phyloP scores from a whole-genome alignment of 345 rosid genomes.

The Noccaea bulbosa region DNA sequence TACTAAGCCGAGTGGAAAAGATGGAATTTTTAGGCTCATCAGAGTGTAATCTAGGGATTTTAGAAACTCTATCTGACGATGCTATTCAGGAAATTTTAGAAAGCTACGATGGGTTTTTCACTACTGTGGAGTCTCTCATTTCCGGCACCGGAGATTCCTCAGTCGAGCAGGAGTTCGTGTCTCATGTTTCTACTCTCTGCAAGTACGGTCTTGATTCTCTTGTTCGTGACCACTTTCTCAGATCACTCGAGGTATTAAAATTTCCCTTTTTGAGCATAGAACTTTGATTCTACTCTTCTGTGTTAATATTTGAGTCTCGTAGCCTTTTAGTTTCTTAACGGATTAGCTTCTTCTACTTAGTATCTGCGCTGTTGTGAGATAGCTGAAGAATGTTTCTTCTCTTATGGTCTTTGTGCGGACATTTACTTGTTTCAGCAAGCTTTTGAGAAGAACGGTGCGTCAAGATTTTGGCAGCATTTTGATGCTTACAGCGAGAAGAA shows the following conservation, averaged over 20 bases:
- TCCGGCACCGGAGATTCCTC: constrained; percentile 50
- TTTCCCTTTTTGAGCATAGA: background rate
- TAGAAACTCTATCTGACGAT: constrained; percentile 56
- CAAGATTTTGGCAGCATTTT: constrained; percentile 76
- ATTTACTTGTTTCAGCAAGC: constrained; percentile 53
- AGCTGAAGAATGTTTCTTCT: constrained; percentile 8
- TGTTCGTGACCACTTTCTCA: constrained; percentile 73
- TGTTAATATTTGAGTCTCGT: background rate
- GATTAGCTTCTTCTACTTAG: constrained; percentile 4
- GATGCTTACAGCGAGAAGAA: constrained; percentile 53
- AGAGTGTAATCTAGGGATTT: constrained; percentile 52
- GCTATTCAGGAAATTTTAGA: constrained; percentile 60
- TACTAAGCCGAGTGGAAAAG: constrained; percentile 1
- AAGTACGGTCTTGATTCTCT: constrained; percentile 71
- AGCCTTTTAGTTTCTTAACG: background rate
- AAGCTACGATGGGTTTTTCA: constrained; percentile 63
- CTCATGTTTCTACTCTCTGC: constrained; percentile 66
- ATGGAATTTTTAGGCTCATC: constrained; percentile 56
- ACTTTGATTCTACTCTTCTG: background rate
- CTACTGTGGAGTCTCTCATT: constrained; percentile 62
- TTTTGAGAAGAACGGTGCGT: constrained; percentile 60
- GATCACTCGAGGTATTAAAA: constrained; percentile 59
- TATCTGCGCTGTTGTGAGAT: constrained; percentile 4
- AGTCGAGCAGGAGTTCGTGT: constrained; percentile 50
- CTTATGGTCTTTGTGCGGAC: background rate